Evolutionary conservation across 371 early-diverging fungal species (phyloP), one percentile per base, ranked within the genome.

Genomic region (Phascolomyces articulosus): DNA sequence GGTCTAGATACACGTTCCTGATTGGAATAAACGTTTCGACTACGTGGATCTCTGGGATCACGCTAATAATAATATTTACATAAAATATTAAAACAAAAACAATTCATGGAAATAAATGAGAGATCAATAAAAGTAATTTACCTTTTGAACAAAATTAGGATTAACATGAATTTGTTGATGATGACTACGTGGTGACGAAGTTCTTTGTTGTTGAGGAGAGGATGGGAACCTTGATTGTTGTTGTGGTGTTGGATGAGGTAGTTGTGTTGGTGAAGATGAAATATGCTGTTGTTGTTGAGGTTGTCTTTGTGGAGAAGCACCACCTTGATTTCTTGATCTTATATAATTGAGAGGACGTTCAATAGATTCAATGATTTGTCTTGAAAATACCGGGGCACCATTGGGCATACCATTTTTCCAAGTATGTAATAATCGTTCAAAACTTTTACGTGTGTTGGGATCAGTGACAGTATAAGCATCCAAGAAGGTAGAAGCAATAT

Each of bases 391-490:
- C 47, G 83, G 87, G 1, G 70, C 70, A 41, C 87, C 88, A 51
- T 83, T 78, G 16, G 83, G 83, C 72, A 82, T 83, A 26, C 89
- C 91, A 64, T 85, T 81, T 63, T 88, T 91, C 97, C 97, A 96
- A 0, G 95, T 95, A 13, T 74, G 80, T 38, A 95, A 72, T 16
- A 95, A 82, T 41, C 90, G 86, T 63, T 89, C 87, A 78, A 96
- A 89, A 61, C 89, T 85, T 34, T 74, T 67, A 70, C 78, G 76
- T 20, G 91, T 89, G 21, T 71, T 70, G 2, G 76, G 68, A 58
- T 89, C 89, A 10, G 92, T 90, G 11, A 84, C 71, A 20, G 85
- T 79, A 69, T 90, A 96, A 44, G 94, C 90, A 57, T 87, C 88
- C 59, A 90, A 61, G 68, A 92, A 97, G 11, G 85, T 74, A 38